Conservation (phyloP, 441 rosid species). For the Erysimum cheiri region DNA sequence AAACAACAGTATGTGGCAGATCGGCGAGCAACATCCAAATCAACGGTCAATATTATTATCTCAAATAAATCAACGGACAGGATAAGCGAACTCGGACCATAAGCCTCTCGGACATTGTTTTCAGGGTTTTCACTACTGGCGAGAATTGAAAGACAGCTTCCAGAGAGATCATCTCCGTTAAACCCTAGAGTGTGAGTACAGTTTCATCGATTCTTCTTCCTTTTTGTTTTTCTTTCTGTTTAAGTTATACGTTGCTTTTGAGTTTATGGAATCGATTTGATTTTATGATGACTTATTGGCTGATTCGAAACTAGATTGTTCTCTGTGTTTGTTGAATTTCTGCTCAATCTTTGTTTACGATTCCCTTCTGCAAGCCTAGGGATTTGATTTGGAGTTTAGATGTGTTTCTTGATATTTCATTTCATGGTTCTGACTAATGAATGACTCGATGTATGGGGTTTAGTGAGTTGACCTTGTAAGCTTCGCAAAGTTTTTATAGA, state of each 20-base stretch:
- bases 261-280: constrained; percentile 3
- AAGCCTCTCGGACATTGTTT: constrained; percentile 25
- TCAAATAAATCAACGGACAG: constrained; percentile 35
- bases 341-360: constrained; percentile 3
- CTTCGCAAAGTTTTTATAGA: background rate
- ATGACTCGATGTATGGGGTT: constrained; percentile 4
- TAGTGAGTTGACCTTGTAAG: constrained; percentile 38
- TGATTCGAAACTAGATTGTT: constrained; percentile 13
- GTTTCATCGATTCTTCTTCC: constrained; percentile 19
- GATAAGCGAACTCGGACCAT: constrained; percentile 25
- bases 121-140: constrained; percentile 38
- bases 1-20: background rate
- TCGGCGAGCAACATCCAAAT: background rate
- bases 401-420: background rate
- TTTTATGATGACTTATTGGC: constrained; percentile 15
- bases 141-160: constrained; percentile 41
- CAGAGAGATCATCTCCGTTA: constrained; percentile 32
- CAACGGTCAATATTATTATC: constrained; percentile 31
- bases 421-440: constrained; percentile 6
- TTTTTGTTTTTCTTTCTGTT: background rate
- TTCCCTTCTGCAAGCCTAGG: background rate
- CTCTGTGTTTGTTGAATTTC: constrained; percentile 4
- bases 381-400: background rate
- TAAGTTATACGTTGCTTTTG: background rate
- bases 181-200: constrained; percentile 36